Evolutionary conservation across 1,284 basidiomycete species (phyloP), one percentile per base, ranked within the genome.

Genomic region (Cryptococcus sp.): DNA sequence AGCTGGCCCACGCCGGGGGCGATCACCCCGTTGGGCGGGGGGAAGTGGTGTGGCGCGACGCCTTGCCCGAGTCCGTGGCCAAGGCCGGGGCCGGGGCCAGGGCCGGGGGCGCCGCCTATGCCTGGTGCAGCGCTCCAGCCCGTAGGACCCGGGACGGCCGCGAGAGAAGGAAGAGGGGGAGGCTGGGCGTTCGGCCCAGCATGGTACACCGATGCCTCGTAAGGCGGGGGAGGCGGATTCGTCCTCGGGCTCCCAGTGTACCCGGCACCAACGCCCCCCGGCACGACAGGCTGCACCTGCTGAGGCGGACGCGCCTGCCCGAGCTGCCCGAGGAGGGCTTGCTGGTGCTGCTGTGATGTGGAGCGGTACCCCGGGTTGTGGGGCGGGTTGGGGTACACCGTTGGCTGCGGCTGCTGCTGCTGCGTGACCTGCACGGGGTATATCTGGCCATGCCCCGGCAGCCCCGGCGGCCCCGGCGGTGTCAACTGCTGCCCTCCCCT

Each of bases 311-410:
- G 21, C n/a, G n/a, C n/a, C 33, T 47, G 46, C 5, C 28, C 28
- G 9, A 4, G 15, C 38, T 1, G 52, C 15, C 12, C 33, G n/a
- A 36, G 50, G 33, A 15, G 55, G 55, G 13, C 38, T 9, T 33
- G 28, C 28, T 33, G 28, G 28, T 33, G 28, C 28, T 33, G 28
- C 28, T 33, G 28, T 33, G 49, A 20, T 38, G 43, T 21, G 48
- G 49, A 28, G 18, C 12, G 18, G 2, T 20, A 42, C 5, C 28
- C 46, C 24, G 7, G 2, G 21, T 11, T 21, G 42, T 20, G 23
- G 18, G 9, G 55, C 49, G 16, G 56, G 40, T n/a, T 45, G 46
- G 46, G 52, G 40, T 50, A 53, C 16, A 35, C 50, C 39, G 5
- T 4, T 4, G 11, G 46, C 12, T 46, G 46, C 28, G 46, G 48